Conservation (phyloP, 2,329 filamentous ascomycete genomes). For the Fusarium sarcochroum region DNA sequence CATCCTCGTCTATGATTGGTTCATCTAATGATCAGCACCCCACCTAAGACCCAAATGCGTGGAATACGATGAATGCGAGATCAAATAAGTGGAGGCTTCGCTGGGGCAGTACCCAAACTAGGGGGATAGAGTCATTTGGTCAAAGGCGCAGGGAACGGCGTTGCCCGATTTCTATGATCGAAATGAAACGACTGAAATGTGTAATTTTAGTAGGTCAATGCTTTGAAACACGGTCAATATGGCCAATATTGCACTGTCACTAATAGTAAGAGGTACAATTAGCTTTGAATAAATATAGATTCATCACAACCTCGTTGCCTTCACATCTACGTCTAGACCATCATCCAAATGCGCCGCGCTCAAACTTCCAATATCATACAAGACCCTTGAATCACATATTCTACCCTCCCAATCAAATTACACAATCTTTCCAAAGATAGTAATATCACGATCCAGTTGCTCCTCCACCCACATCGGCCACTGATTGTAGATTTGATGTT, state of each 20-base stretch:
- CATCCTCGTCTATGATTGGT: slow-evolving; percentile 30
- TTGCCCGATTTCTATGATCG: slow-evolving; percentile 10
- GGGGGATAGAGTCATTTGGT: not conserved
- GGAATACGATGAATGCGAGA: slow-evolving; percentile 53
- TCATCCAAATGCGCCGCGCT: slow-evolving; percentile 25
- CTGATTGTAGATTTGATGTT: slow-evolving; percentile 62
- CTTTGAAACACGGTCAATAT: not conserved
- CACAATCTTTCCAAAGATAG: slow-evolving; percentile 59
- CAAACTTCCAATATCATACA: slow-evolving; percentile 1
- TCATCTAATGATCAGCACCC: slow-evolving; percentile 4
- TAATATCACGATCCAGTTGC: slow-evolving; percentile 61
- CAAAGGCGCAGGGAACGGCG: not conserved
- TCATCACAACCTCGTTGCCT: not conserved
- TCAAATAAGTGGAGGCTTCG: slow-evolving; percentile 35
- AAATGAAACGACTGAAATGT: not conserved
- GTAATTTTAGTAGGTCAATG: not conserved
- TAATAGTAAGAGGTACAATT: not conserved
- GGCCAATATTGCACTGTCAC: not conserved
- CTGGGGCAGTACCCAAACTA: slow-evolving; percentile 31
- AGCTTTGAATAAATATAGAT: not conserved
- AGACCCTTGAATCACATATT: not conserved
- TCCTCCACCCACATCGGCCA: slow-evolving; percentile 70
- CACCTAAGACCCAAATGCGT: slow-evolving; percentile 9
- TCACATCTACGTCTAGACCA: not conserved
- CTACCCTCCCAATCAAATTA: not conserved